phyloP scores from a whole-genome alignment of 768 basidiomycete genomes.

The Collybiopsis confluens region DNA sequence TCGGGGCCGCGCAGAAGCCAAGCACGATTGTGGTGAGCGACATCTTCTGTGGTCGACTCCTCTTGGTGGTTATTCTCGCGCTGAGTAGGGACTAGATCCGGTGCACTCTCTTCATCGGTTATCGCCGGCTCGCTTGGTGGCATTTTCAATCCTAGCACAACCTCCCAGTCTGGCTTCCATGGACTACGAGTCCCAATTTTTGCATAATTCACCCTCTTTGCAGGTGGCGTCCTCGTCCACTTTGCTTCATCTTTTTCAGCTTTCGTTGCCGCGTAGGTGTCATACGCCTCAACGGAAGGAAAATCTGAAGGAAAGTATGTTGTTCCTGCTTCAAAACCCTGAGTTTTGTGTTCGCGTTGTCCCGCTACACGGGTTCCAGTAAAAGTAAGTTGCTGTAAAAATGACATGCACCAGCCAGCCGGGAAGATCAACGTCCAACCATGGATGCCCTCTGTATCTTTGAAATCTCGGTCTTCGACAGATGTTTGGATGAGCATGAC shows the following conservation, averaged over 20 bases:
- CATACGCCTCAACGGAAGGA: constrained; percentile 54
- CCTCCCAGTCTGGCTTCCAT: constrained; percentile 75
- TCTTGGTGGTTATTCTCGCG: constrained; percentile 29
- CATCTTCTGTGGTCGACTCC: constrained; percentile 21
- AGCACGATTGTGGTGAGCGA: constrained; percentile 25
- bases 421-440: constrained; percentile 90
- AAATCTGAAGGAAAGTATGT: constrained; percentile 82
- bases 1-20: constrained; percentile 72
- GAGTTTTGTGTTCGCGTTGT: constrained; percentile 76
- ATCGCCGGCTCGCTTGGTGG: constrained; percentile 10
- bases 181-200: constrained; percentile 65
- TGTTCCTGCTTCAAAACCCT: constrained; percentile 76
- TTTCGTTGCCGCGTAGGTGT: constrained; percentile 40
- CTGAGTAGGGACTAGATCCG: constrained; percentile 50
- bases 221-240: constrained; percentile 84
- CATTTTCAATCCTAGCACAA: constrained; percentile 50
- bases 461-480: constrained; percentile 34
- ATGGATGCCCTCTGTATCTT: constrained; percentile 46
- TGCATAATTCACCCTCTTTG: constrained; percentile 74
- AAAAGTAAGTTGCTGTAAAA: constrained; percentile 75
- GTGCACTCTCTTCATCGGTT: constrained; percentile 13
- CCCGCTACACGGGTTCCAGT: constrained; percentile 86
- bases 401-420: constrained; percentile 87
- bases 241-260: constrained; percentile 48
- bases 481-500: constrained; percentile 81